Conservation (phyloP, 768 basidiomycete species). For the Termitomyces sp. region DNA sequence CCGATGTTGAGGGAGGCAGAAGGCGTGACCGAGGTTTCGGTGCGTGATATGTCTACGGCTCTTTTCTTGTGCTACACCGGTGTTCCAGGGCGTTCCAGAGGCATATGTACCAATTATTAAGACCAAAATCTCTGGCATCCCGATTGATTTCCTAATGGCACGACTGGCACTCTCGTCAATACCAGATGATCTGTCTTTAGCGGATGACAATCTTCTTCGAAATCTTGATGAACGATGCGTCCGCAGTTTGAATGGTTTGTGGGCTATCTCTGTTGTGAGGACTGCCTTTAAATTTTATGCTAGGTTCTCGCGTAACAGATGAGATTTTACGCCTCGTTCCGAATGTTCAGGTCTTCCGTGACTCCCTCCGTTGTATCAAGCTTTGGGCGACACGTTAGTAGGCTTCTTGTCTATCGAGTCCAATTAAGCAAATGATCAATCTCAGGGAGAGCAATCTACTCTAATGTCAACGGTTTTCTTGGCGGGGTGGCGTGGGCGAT, state of each 20-base stretch:
- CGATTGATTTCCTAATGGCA: slow-evolving; percentile 93
- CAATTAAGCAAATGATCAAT: neutral
- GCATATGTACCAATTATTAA: slow-evolving; percentile 97
- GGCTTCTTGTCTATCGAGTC: neutral
- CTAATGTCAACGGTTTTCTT: slow-evolving; percentile 95
- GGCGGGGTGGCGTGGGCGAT: slow-evolving; percentile 99
- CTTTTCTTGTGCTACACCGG: neutral
- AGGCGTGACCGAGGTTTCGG: slow-evolving; percentile 85
- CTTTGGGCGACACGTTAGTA: slow-evolving; percentile 92
- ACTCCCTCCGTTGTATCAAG: slow-evolving; percentile 93
- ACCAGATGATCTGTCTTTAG: slow-evolving; percentile 86
- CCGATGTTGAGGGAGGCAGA: slow-evolving; percentile 81
- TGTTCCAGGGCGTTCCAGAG: slow-evolving; percentile 82
- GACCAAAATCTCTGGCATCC: slow-evolving; percentile 85
- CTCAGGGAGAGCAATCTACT: slow-evolving; percentile 91
- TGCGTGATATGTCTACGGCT: slow-evolving; percentile 36
- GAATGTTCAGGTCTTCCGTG: slow-evolving; percentile 90
- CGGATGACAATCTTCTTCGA: slow-evolving; percentile 86
- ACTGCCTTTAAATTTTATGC: neutral
- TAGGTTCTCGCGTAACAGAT: slow-evolving; percentile 94
- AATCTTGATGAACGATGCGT: slow-evolving; percentile 94
- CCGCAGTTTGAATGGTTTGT: slow-evolving; percentile 84
- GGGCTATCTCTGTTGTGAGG: neutral
- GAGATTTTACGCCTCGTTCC: slow-evolving; percentile 94
- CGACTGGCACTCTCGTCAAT: slow-evolving; percentile 81